Percentiles rank a stretch among this genome's conserved stretches.
These are phyloP conservation scores for Rhizopogon roseolus DNA, from an alignment of 768 basidiomycete species.

Conservation along the genomic window DNA sequence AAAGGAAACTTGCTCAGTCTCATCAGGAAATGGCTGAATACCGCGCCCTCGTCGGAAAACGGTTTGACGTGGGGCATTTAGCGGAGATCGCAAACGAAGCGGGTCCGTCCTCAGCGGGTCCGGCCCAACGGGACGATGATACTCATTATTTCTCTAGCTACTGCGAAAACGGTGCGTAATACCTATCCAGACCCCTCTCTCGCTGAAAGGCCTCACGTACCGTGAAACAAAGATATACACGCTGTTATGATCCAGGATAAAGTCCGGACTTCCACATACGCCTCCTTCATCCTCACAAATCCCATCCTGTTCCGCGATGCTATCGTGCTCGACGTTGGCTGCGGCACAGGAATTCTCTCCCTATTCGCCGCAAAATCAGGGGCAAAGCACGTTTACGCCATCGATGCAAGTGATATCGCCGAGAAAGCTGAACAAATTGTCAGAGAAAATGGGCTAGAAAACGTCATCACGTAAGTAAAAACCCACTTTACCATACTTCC, in stretches of 20 bases:
- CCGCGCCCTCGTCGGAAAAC: constrained; percentile 48
- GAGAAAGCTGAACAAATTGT: constrained; percentile 75
- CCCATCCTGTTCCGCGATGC: constrained; percentile 79
- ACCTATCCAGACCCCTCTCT: background rate
- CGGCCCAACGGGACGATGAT: constrained; percentile 69
- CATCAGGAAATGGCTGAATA: constrained; percentile 62
- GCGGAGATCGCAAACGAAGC: constrained; percentile 38
- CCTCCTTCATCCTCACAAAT: constrained; percentile 83
- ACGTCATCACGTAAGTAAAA: constrained; percentile 61
- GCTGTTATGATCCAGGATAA: constrained; percentile 96
- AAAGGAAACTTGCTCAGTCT: constrained; percentile 55
- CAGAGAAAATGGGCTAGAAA: constrained; percentile 64
- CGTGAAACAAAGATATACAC: constrained; percentile 70
- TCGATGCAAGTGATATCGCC: constrained; percentile 86
- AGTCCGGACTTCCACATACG: constrained; percentile 91
- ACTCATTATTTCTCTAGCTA: constrained; percentile 93
- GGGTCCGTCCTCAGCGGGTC: constrained; percentile 17
- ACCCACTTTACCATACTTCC: background rate
- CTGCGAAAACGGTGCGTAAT: constrained; percentile 67
- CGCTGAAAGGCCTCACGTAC: background rate
- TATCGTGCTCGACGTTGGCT: constrained; percentile 91
- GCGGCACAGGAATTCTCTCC: constrained; percentile 91
- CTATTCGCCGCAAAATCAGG: constrained; percentile 88
- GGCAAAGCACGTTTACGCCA: constrained; percentile 85
- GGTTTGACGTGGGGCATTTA: constrained; percentile 43